Evolutionary conservation across 2,329 filamentous ascomycete species (phyloP).

Genomic region (Huntiella decipiens): DNA sequence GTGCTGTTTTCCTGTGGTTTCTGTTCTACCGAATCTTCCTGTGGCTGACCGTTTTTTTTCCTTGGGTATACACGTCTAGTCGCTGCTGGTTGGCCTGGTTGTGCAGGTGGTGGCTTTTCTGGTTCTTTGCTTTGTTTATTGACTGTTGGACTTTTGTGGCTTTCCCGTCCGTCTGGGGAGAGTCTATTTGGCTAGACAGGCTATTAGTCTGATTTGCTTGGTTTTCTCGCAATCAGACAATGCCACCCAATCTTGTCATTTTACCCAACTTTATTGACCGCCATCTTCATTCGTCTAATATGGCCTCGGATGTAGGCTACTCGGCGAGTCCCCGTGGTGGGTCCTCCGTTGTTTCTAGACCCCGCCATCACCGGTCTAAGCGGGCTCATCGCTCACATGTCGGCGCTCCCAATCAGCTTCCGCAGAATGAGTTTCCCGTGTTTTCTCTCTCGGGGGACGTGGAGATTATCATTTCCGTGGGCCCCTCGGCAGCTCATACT

Average conservation of each 20-base stretch:
- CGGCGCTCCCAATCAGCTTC: slow-evolving; percentile 47
- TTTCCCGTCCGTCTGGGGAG: not conserved
- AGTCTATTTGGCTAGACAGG: too few relatives aligned
- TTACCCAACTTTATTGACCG: too few relatives aligned
- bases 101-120: not conserved
- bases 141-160: not conserved
- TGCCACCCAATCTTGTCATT: too few relatives aligned
- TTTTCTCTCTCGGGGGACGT: slow-evolving; percentile 85
- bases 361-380: slow-evolving; percentile 33
- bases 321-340: slow-evolving; percentile 36
- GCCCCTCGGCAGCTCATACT: slow-evolving; percentile 33
- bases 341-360: slow-evolving; percentile 44
- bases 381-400: slow-evolving; percentile 68
- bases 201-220: not conserved
- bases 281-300: slow-evolving; percentile 39
- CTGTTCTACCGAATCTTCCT: not conserved
- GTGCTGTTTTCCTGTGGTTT: not conserved
- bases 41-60: too few relatives aligned
- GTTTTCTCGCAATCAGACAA: not conserved
- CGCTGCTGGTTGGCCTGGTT: not conserved
- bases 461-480: slow-evolving; percentile 59
- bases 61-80: too few relatives aligned
- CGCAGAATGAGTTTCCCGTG: slow-evolving; percentile 81
- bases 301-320: slow-evolving; percentile 20
- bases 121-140: not conserved